phyloP scores from a whole-genome alignment of 495 filamentous ascomycete species.

The Elasticomyces elasticus region DNA sequence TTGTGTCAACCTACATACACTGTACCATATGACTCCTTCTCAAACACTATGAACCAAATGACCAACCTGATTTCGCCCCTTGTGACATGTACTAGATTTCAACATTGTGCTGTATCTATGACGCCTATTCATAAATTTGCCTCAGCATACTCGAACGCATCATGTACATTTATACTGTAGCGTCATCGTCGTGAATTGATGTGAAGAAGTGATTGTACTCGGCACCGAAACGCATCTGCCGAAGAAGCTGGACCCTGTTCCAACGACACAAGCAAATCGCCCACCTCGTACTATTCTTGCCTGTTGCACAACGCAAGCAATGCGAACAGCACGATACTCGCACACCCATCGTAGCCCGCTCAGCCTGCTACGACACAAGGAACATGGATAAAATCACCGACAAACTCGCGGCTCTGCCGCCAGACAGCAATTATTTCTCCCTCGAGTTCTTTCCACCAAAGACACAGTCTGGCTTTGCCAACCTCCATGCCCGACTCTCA shows the following conservation, averaged over 20 bases:
- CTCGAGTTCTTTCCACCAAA: constrained; percentile 99
- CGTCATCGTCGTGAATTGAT: not conserved
- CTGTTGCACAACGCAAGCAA: too few relatives aligned
- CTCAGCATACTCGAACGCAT: not conserved
- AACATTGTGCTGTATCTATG: not conserved
- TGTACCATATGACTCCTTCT: too few relatives aligned
- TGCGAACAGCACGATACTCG: constrained; percentile 3
- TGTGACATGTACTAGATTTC: not conserved
- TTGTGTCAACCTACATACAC: too few relatives aligned
- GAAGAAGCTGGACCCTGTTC: too few relatives aligned
- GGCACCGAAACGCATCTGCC: not conserved
- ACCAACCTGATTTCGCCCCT: too few relatives aligned
- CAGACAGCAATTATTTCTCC: constrained; percentile 77
- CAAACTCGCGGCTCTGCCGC: constrained; percentile 86
- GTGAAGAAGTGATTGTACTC: too few relatives aligned
- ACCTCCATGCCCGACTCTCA: constrained; percentile 83
- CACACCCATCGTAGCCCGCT: constrained; percentile 13
- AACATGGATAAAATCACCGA: constrained; percentile 74
- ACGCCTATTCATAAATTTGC: not conserved
- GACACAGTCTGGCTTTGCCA: constrained; percentile 75
- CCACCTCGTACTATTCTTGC: too few relatives aligned
- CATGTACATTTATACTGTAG: not conserved
- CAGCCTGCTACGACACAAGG: constrained; percentile 14
- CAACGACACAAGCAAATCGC: too few relatives aligned
- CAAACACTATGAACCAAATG: not conserved